phyloP scores from a whole-genome alignment of 495 filamentous ascomycete genomes.

The Penicillium pulvis region DNA sequence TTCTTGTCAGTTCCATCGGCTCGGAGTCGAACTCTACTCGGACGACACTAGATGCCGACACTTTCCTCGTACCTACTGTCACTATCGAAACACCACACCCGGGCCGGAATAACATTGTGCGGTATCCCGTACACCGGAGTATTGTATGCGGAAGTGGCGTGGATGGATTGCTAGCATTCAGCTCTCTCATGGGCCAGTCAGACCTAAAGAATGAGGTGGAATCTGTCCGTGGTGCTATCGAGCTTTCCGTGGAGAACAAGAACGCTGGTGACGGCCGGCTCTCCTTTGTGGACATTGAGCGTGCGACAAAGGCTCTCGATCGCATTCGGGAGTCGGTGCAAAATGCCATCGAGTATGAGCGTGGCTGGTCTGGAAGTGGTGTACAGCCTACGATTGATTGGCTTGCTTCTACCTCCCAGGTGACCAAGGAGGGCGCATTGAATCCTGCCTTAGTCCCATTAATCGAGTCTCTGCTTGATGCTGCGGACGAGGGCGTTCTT shows the following conservation, averaged over 20 bases:
- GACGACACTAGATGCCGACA: slow-evolving; percentile 54
- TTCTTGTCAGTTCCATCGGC: slow-evolving; percentile 67
- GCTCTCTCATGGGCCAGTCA: slow-evolving; percentile 42
- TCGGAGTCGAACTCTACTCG: slow-evolving; percentile 39
- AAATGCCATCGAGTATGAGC: slow-evolving; percentile 70
- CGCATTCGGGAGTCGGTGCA: slow-evolving; percentile 67
- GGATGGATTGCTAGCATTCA: slow-evolving; percentile 54
- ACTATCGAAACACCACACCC: slow-evolving; percentile 63
- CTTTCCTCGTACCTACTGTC: slow-evolving; percentile 71
- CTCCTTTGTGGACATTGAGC: slow-evolving; percentile 55
- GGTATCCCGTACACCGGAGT: slow-evolving; percentile 83
- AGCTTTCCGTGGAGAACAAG: slow-evolving; percentile 44
- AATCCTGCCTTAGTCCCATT: slow-evolving; percentile 66
- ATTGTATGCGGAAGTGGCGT: slow-evolving; percentile 73
- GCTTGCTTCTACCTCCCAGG: slow-evolving; percentile 56
- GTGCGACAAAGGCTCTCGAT: slow-evolving; percentile 58
- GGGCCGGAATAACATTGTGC: slow-evolving; percentile 62
- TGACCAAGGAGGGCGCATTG: slow-evolving; percentile 42
- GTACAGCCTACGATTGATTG: slow-evolving; percentile 67
- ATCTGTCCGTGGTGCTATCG: slow-evolving; percentile 58
- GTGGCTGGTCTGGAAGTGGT: slow-evolving; percentile 71
- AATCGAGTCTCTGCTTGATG: slow-evolving; percentile 64
- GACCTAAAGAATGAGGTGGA: slow-evolving; percentile 37
- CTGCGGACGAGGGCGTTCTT: slow-evolving; percentile 55
- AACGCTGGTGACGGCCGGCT: slow-evolving; percentile 33